Base-by-base conservation (phyloP, 1,284 basidiomycete species). In the Caloboletus inedulis region DNA sequence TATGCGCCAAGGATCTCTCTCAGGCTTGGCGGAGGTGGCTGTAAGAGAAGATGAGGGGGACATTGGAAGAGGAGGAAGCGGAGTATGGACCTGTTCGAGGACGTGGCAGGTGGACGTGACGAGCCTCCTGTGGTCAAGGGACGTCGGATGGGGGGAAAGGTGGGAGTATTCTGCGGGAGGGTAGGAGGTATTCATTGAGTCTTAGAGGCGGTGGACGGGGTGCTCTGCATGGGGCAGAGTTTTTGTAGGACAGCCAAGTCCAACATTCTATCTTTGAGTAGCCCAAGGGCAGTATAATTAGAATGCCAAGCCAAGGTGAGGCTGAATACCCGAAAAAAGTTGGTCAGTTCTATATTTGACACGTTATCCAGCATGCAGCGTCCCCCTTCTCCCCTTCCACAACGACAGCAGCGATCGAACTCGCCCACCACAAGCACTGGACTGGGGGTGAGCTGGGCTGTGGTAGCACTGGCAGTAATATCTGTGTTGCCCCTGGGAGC, bases 1-100 rank as follows among this genome's bases (percentile, higher is more conserved):
- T 94, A 95, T 14, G 92, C 91, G 41, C 81, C 78, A 29, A 95
- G 82, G 37, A 95, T 93, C 62, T 92, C 90, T 46, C 87, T 81
- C 45, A 95, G 76, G 56, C 76, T 85, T 0, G 92, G 91, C 2
- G 92, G 89, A 18, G 90, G 78, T 7, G 81, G 65, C 85, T 89
- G 56, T 4, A 29, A 39, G 30, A 4, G 46, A 41, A 4, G 44
- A 43, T 64, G 62, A 70, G 57, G 37, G 49, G 34, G 30, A 30
- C 18, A 14, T 19, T 10, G n/a, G 5, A n/a, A 18, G 31, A 21
- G 13, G 23, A 25, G 18, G 37, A 36, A 37, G 27, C 9, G 23
- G 18, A 23, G 8, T 41, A 51, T 23, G 23, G 63, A 79, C 79
- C 72, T 79, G 78, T 47, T 81, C 76, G 44, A 80, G 64, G 49